phyloP scores from a whole-genome alignment of 2,329 filamentous ascomycete genomes.

The Aspergillus fructus region DNA sequence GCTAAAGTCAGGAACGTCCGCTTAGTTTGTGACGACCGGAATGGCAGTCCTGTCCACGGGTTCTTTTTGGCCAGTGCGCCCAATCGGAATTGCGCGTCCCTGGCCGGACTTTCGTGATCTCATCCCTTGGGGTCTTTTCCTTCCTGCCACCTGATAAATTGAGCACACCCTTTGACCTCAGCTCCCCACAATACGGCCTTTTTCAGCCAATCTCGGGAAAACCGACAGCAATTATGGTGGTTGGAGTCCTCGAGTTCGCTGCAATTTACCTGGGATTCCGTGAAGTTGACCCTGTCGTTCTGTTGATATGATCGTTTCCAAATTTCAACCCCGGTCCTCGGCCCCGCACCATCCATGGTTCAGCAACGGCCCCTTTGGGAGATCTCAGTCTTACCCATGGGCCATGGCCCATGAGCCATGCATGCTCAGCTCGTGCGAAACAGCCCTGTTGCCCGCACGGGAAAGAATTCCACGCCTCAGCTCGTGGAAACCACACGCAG shows the following conservation, averaged over 20 bases:
- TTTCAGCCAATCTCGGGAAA: background rate
- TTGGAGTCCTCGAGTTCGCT: background rate
- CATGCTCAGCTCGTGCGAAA: background rate
- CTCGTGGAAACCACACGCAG: too few species aligned
- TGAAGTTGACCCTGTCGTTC: background rate
- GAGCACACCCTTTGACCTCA: background rate
- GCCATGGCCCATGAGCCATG: too few species aligned
- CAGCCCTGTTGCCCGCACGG: background rate
- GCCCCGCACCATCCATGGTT: constrained; percentile 5
- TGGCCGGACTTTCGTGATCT: background rate
- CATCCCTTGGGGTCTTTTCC: background rate
- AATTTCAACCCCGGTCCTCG: constrained; percentile 2
- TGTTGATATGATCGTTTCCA: constrained; percentile 1
- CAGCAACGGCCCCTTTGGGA: background rate
- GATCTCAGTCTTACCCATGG: background rate
- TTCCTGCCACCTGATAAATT: background rate
- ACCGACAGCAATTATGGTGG: background rate
- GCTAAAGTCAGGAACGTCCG: constrained; percentile 11
- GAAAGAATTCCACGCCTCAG: background rate
- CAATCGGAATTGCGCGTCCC: background rate
- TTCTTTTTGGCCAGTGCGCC: background rate
- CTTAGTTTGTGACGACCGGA: background rate
- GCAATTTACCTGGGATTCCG: background rate
- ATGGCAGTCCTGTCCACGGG: background rate
- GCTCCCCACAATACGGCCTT: background rate